Evolutionary conservation across 2,329 filamentous ascomycete species (phyloP).

Genomic region (Ilyonectria destructans): DNA sequence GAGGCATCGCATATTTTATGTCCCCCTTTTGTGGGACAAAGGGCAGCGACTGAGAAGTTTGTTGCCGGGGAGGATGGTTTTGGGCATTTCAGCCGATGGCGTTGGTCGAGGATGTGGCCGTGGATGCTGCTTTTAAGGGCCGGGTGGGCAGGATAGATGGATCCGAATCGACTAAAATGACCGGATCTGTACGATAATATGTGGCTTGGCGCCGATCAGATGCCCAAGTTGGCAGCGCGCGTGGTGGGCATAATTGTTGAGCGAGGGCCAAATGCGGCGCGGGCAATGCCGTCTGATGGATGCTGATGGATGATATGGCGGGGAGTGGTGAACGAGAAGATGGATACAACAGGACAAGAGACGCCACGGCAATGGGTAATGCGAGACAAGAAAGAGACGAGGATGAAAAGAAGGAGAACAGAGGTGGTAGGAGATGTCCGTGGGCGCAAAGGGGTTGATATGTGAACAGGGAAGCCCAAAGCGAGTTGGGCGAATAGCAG

Average conservation of each 20-base stretch:
- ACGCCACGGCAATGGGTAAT: conserved; percentile 22
- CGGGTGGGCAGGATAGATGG: conserved; percentile 22
- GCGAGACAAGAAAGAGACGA: conserved; percentile 21
- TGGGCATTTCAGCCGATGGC: conserved; percentile 42
- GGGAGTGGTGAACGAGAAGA: conserved; percentile 10
- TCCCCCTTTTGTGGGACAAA: conserved; percentile 11
- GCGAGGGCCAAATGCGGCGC: background rate
- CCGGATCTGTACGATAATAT: conserved; percentile 29
- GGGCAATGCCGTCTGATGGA: background rate
- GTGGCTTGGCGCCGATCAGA: conserved; percentile 20
- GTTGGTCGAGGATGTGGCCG: conserved; percentile 35
- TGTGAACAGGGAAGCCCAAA: conserved; percentile 11
- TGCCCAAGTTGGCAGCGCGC: conserved; percentile 20
- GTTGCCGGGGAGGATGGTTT: conserved; percentile 29
- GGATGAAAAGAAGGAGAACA: conserved; percentile 8
- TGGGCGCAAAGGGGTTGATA: conserved; percentile 10
- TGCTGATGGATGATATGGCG: conserved; percentile 10
- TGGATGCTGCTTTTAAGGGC: conserved; percentile 31
- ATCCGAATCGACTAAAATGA: conserved; percentile 17
- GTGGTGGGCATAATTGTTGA: conserved; percentile 12
- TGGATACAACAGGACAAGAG: conserved; percentile 26
- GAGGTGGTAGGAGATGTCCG: background rate
- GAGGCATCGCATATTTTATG: conserved; percentile 11
- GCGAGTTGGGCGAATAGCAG: background rate
- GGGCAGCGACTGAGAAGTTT: conserved; percentile 20